Evolutionary conservation across 495 filamentous ascomycete species (phyloP).

Genomic region (Platismatia glauca): DNA sequence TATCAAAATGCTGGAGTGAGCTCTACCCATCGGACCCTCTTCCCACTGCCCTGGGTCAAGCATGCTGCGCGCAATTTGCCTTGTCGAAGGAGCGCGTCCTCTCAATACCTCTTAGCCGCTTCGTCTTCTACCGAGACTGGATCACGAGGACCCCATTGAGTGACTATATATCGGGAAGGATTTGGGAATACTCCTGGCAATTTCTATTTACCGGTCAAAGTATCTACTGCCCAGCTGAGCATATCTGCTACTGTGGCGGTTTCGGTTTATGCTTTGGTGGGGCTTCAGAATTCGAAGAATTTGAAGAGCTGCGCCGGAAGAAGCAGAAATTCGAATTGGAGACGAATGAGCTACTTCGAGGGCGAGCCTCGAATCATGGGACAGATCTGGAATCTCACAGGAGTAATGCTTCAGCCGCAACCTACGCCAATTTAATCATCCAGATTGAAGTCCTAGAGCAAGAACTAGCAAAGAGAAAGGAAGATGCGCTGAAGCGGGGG

Average conservation of each 20-base stretch:
- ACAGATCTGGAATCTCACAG: neutral
- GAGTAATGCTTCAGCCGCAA: neutral
- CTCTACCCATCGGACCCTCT: slow-evolving; percentile 44
- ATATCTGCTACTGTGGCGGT: slow-evolving; percentile 67
- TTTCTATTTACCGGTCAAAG: slow-evolving; percentile 54
- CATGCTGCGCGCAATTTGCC: slow-evolving; percentile 64
- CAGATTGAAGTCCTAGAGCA: slow-evolving; percentile 26
- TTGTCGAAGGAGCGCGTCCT: slow-evolving; percentile 47
- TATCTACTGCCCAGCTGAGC: slow-evolving; percentile 53
- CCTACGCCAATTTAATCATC: slow-evolving; percentile 2
- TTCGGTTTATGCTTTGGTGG: slow-evolving; percentile 71
- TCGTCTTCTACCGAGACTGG: slow-evolving; percentile 60
- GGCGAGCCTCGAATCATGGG: slow-evolving; percentile 2
- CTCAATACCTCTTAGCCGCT: slow-evolving; percentile 50
- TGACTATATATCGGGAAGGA: slow-evolving; percentile 60
- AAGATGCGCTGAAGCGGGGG: slow-evolving; percentile 41
- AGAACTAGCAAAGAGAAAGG: slow-evolving; percentile 30
- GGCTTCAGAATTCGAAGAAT: slow-evolving; percentile 43
- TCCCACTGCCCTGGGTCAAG: slow-evolving; percentile 45
- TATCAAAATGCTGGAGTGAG: slow-evolving; percentile 45
- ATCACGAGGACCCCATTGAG: slow-evolving; percentile 51
- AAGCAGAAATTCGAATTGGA: slow-evolving; percentile 39
- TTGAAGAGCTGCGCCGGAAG: slow-evolving; percentile 33
- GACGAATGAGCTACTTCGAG: slow-evolving; percentile 38
- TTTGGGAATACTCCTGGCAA: slow-evolving; percentile 72